These are phyloP conservation scores for Nyssa sinensis DNA, from an alignment of 148 eudicot species.

Conservation along the genomic window DNA sequence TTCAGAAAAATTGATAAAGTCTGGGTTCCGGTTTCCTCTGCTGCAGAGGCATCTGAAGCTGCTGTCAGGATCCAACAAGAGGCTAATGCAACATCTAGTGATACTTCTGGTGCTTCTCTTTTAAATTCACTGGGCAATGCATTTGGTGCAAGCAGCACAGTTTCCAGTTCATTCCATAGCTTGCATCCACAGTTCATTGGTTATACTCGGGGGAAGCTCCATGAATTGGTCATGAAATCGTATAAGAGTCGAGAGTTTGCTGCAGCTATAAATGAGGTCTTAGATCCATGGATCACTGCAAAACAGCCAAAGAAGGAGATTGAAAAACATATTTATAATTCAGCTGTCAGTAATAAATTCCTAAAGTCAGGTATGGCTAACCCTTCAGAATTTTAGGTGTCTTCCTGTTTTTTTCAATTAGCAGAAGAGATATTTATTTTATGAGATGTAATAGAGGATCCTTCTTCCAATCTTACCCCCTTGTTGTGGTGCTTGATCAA, in stretches of 20 bases:
- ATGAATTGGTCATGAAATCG: constrained; percentile 91
- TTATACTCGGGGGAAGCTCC: constrained; percentile 90
- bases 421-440: neutral
- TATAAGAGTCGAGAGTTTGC: constrained; percentile 94
- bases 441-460: neutral
- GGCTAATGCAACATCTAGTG: constrained; percentile 29
- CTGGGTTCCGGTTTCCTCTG: constrained; percentile 77
- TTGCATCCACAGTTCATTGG: constrained; percentile 92
- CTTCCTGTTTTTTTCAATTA: neutral
- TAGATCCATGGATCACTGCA: constrained; percentile 92
- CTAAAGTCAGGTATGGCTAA: constrained; percentile 43
- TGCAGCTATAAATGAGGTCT: constrained; percentile 87
- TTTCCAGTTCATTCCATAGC: constrained; percentile 53
- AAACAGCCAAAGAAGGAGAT: constrained; percentile 88
- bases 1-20: constrained; percentile 76
- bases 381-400: neutral
- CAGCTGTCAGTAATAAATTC: constrained; percentile 12
- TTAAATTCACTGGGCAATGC: constrained; percentile 21
- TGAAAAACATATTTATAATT: constrained; percentile 55
- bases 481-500: neutral
- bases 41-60: constrained; percentile 31
- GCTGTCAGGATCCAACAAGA: constrained; percentile 31
- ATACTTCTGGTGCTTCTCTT: constrained; percentile 30
- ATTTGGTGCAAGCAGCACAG: constrained; percentile 21
- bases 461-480: neutral